Evolutionary conservation across 2,329 filamentous ascomycete genomes (phyloP).

Genomic region (Hypoxylon sp.): DNA sequence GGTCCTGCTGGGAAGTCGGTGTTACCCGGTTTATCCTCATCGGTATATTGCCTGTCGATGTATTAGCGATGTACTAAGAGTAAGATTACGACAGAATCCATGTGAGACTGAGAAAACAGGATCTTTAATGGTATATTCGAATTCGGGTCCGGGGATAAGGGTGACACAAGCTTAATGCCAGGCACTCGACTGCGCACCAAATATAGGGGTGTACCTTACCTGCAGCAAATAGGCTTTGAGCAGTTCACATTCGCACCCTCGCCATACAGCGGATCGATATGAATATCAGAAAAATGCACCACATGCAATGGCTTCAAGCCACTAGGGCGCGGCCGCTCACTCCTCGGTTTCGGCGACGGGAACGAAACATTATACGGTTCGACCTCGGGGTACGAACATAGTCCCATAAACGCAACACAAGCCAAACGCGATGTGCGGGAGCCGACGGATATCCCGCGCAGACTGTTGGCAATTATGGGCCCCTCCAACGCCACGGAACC

Average conservation of each 20-base stretch:
- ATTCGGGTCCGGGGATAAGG: not conserved
- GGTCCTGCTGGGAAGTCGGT: slow-evolving; percentile 65
- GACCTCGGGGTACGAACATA: slow-evolving; percentile 65
- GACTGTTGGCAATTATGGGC: slow-evolving; percentile 65
- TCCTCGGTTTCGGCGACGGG: slow-evolving; percentile 58
- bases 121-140: too few relatives aligned
- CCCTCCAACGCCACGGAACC: slow-evolving; percentile 67
- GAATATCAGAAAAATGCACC: slow-evolving; percentile 73
- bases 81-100: not conserved
- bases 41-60: slow-evolving; percentile 59
- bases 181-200: slow-evolving; percentile 1
- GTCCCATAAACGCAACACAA: slow-evolving; percentile 67
- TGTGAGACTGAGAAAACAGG: too few relatives aligned
- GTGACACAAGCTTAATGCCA: not conserved
- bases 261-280: slow-evolving; percentile 70
- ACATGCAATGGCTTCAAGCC: slow-evolving; percentile 65
- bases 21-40: slow-evolving; percentile 63
- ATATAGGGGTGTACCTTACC: slow-evolving; percentile 51
- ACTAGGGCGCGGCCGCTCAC: slow-evolving; percentile 59
- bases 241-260: slow-evolving; percentile 68
- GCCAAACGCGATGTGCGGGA: slow-evolving; percentile 67
- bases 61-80: slow-evolving; percentile 16
- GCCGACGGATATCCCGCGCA: slow-evolving; percentile 63
- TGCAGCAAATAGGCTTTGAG: slow-evolving; percentile 72
- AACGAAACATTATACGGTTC: slow-evolving; percentile 61